Percentiles rank a stretch among this genome's conserved stretches.
phyloP scores from a whole-genome alignment of 306 rosid genomes.

The Boehmeria nivea region DNA sequence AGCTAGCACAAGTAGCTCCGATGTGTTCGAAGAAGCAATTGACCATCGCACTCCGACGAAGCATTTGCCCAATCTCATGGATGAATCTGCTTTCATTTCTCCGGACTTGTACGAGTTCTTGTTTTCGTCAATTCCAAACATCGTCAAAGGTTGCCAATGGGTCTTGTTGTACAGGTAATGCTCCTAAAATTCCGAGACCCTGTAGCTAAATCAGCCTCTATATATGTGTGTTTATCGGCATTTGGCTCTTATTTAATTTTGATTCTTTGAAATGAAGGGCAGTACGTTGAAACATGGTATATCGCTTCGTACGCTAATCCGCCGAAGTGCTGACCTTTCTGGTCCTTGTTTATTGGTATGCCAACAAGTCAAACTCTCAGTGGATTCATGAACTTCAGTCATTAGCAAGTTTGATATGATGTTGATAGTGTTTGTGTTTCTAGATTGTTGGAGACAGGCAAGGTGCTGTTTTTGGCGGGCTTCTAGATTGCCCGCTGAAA shows the following conservation, averaged over 20 bases:
- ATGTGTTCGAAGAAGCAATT: constrained; percentile 71
- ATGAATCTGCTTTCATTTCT: constrained; percentile 68
- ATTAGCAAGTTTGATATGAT: constrained; percentile 12
- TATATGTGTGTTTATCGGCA: no score
- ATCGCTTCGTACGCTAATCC: constrained; percentile 95
- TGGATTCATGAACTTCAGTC: not conserved
- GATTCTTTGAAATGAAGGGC: constrained; percentile 88
- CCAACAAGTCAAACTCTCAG: not conserved
- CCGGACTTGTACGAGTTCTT: constrained; percentile 67
- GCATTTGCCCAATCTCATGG: constrained; percentile 44
- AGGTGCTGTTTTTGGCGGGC: constrained; percentile 95
- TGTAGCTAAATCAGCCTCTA: constrained; percentile 11
- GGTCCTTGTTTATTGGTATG: constrained; percentile 92
- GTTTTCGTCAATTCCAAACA: constrained; percentile 78
- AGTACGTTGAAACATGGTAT: constrained; percentile 91
- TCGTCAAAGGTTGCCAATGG: constrained; percentile 94
- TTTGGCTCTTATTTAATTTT: constrained; percentile 41
- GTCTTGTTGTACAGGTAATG: constrained; percentile 78
- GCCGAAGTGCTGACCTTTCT: constrained; percentile 72
- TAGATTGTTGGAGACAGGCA: constrained; percentile 87
- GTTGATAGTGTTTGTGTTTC: constrained; percentile 13
- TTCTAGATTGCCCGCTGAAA: constrained; percentile 76
- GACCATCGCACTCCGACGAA: constrained; percentile 39
- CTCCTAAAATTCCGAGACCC: constrained; percentile 16
- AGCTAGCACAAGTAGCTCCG: constrained; percentile 62